Evolutionary conservation across 805 yeast species (phyloP).

Genomic region (Saturnispora galanensis): DNA sequence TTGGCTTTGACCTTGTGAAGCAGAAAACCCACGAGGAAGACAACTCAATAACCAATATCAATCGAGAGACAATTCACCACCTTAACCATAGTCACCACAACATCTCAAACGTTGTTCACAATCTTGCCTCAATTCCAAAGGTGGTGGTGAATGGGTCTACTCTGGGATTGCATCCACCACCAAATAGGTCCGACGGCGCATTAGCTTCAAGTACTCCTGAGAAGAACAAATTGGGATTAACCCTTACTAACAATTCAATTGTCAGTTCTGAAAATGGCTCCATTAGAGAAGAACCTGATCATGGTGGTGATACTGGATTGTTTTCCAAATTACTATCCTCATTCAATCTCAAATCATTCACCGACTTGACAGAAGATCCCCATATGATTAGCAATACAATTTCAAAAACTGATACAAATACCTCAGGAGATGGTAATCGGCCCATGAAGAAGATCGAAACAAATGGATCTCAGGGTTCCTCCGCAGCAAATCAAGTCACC

Average conservation of each 20-base stretch:
- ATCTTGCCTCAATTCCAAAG: background rate
- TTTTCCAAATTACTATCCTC: conserved; percentile 22
- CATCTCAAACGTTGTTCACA: background rate
- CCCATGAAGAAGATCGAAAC: conserved; percentile 2
- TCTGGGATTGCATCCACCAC: background rate
- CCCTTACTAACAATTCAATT: background rate
- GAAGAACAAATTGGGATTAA: background rate
- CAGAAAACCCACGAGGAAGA: background rate
- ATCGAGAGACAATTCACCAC: too few species aligned
- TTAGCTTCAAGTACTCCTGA: conserved; percentile 4
- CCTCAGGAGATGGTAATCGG: background rate
- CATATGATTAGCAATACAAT: background rate
- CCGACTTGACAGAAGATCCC: conserved; percentile 11
- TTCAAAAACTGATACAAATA: background rate
- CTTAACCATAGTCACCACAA: background rate
- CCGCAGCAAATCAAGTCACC: conserved; percentile 22
- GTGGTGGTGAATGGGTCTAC: background rate
- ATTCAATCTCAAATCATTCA: conserved; percentile 20
- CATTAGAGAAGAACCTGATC: conserved; percentile 1
- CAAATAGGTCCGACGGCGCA: background rate
- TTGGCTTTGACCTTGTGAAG: too few species aligned
- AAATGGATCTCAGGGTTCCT: conserved; percentile 7
- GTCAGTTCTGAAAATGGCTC: background rate
- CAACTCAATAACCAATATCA: background rate
- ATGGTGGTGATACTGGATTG: conserved; percentile 14